A percentile compares a stretch with the other conserved stretches of the same genome.
Conservation (phyloP, 805 yeast genomes). For the Kuraishia hungarica region DNA sequence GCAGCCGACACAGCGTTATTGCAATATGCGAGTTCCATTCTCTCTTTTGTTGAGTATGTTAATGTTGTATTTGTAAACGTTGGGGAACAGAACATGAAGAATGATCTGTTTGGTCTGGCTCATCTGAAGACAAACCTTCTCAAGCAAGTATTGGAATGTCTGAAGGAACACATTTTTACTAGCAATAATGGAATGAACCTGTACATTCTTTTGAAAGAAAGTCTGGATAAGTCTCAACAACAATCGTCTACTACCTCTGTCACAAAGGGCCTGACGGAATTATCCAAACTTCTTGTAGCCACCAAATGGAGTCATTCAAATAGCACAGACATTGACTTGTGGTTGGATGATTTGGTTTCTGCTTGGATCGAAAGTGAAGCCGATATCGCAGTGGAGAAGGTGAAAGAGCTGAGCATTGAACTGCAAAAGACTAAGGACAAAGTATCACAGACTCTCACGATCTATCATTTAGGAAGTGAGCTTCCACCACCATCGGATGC, state of each 20-base stretch:
- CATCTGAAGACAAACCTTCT: not conserved
- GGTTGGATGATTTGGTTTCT: constrained; percentile 2
- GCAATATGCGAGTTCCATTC: not conserved
- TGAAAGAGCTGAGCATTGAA: not conserved
- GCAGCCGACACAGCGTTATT: not conserved
- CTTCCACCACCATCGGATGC: not conserved
- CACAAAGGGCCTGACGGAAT: not conserved
- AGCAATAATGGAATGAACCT: not conserved
- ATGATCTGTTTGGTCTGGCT: not conserved
- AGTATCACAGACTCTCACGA: not conserved
- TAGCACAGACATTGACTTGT: not conserved
- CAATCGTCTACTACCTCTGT: not conserved
- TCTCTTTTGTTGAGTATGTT: not conserved
- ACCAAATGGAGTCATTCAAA: not conserved
- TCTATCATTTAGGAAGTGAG: not conserved
- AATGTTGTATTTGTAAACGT: not conserved
- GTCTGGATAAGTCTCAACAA: not conserved
- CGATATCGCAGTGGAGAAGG: not conserved
- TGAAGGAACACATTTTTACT: not conserved
- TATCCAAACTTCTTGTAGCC: not conserved
- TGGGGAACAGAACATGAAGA: not conserved
- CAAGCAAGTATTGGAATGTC: not conserved
- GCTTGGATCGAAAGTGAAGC: constrained; percentile 2
- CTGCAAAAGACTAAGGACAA: not conserved
- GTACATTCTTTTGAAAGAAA: not conserved